Base-by-base conservation (phyloP, 305 asterid species). In the Solanum hybrid region DNA sequence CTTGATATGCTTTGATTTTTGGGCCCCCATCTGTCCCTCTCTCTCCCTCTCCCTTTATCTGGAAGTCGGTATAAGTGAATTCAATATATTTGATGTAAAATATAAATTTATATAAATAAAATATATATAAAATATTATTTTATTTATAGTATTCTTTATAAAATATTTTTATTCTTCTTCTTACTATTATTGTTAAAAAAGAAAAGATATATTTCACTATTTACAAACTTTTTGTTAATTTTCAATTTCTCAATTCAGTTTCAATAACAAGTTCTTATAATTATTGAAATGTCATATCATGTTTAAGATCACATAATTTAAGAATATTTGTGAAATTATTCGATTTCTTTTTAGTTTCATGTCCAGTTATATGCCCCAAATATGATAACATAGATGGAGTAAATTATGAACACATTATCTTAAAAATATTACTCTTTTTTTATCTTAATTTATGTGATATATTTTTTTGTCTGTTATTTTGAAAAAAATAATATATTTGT, bases 1-100 rank as follows among this genome's bases (percentile, higher is more conserved):
- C 87, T 83, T 83, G 87, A 83, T 83, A 16, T 42, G 39, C 39
- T 28, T 82, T 8, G 36, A 82, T 82, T 42, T 82, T 29, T 8
- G 33, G 71, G 73, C 73, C 71, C 69, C 64, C 28, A 28, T 26
- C n/a, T 13, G 2, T 1, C n/a, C 26, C 71, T 14, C 8, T n/a
- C 31, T 6, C 5, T 6, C 34, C 33, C 34, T 80, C 26, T 80
- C 8, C 28, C 11, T 20, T 57, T 57, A 57, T 57, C 10, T 18
- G 4, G 24, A 57, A 1, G 24, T 57, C 69, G 69, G 12, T 75
- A 31, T 18, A 3, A 31, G 12, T 14, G 24, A 31, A 16, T 22
- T 74, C 5, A 26, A 31, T 75, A 26, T 28, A 71, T 71, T 26
- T 26, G 18, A 71, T 6, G 10, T 71, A 8, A 71, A 71, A 71